A percentile compares a stretch with the other conserved stretches of the same genome.
Evolutionary conservation across 2,329 filamentous ascomycete species (phyloP).

Genomic region (Penicillium sp.): DNA sequence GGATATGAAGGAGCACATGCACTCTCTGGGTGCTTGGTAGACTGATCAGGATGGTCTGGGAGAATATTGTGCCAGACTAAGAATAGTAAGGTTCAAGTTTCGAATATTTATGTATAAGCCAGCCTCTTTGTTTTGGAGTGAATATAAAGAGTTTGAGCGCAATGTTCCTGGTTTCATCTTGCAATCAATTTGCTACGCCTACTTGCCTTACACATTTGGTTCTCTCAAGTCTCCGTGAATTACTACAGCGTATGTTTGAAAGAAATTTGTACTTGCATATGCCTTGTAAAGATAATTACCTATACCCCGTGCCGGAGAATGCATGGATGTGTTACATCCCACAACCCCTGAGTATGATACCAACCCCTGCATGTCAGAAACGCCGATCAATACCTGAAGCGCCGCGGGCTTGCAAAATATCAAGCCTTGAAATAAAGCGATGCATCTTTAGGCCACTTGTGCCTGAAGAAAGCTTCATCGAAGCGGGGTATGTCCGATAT

Average conservation of each 20-base stretch:
- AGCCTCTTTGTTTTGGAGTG: background rate
- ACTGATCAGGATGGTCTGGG: background rate
- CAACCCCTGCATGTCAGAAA: background rate
- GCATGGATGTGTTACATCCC: background rate
- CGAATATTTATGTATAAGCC: background rate
- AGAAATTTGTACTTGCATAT: no score
- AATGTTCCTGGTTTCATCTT: conserved; percentile 5
- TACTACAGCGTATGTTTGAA: background rate
- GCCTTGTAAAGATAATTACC: no score
- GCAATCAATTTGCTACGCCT: background rate
- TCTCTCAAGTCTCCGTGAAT: background rate
- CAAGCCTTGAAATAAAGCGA: background rate
- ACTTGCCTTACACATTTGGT: background rate
- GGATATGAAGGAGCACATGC: conserved; percentile 28
- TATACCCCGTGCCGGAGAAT: background rate
- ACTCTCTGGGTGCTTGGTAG: conserved; percentile 26
- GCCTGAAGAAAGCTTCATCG: conserved; percentile 5
- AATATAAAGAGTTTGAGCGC: background rate
- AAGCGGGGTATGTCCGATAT: background rate
- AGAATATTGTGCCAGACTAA: background rate
- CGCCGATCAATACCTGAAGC: conserved; percentile 17
- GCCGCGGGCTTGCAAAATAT: conserved; percentile 9
- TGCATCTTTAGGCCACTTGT: conserved; percentile 5
- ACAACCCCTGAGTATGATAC: background rate
- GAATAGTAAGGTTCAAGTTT: background rate